Evolutionary conservation across 2,329 filamentous ascomycete species (phyloP).

Genomic region (Fusarium veterinarium): DNA sequence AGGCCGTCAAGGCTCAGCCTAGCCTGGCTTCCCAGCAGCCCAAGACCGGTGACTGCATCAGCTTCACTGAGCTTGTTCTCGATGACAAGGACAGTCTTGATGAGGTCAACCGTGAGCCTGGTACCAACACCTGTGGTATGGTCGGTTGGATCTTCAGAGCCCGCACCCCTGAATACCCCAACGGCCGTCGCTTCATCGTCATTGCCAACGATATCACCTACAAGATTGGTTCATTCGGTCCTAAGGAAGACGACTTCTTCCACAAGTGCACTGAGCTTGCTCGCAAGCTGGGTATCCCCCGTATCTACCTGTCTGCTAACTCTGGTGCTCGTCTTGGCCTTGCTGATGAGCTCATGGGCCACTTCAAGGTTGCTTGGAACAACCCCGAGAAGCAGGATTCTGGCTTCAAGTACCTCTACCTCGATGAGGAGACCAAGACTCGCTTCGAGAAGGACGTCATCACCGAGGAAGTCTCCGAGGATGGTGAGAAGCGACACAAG

Average conservation of each 20-base stretch:
- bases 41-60: conserved; percentile 87
- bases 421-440: conserved; percentile 87
- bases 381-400: conserved; percentile 81
- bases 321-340: conserved; percentile 97
- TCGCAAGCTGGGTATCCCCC: conserved; percentile 91
- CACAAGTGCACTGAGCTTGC: conserved; percentile 98
- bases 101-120: conserved; percentile 93
- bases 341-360: conserved; percentile 94
- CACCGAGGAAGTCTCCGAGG: conserved; percentile 86
- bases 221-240: conserved; percentile 98
- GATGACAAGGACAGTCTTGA: conserved; percentile 93
- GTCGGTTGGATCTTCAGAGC: conserved; percentile 97
- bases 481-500: conserved; percentile 91
- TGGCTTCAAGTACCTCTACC: conserved; percentile 97
- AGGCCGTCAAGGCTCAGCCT: conserved; percentile 78
- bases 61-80: conserved; percentile 92
- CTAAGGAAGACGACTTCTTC: conserved; percentile 97
- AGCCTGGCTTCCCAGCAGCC: conserved; percentile 84
- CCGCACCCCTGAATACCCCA: conserved; percentile 93
- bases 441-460: conserved; percentile 80
- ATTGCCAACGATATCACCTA: conserved; percentile 99
- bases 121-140: conserved; percentile 97
- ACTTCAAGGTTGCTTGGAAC: conserved; percentile 98
- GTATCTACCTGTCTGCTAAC: conserved; percentile 98
- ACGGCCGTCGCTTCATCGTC: conserved; percentile 91